phyloP scores from a whole-genome alignment of 139 green algal species.

The Yamagishiella unicocca region DNA sequence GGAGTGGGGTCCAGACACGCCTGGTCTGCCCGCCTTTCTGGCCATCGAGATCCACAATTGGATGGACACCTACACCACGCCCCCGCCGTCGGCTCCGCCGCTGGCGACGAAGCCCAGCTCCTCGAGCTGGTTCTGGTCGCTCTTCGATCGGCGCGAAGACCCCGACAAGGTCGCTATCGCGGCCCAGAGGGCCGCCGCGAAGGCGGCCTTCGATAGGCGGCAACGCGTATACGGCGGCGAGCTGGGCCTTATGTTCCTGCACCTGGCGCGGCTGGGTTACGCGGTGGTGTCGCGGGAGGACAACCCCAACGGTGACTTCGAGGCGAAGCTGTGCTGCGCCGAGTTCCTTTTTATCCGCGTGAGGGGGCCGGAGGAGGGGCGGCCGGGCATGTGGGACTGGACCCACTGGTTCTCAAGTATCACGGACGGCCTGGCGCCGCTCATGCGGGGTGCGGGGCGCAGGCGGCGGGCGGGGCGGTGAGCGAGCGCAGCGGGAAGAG shows the following conservation, averaged over 20 bases:
- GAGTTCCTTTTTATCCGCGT: slow-evolving; percentile 22
- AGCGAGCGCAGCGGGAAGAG: too few species aligned
- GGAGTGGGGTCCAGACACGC: background rate
- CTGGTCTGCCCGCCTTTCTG: background rate
- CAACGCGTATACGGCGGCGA: background rate
- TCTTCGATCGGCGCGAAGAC: too few species aligned
- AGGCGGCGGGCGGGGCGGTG: background rate
- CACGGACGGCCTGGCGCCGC: background rate
- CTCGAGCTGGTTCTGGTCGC: too few species aligned
- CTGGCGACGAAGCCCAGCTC: too few species aligned
- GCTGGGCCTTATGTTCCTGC: slow-evolving; percentile 11
- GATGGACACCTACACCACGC: background rate
- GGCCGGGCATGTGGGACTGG: background rate
- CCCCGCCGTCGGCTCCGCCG: background rate
- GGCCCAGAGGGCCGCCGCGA: background rate
- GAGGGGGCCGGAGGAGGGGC: background rate
- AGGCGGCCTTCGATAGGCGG: background rate
- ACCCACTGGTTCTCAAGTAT: background rate
- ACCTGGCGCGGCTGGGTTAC: slow-evolving; percentile 30
- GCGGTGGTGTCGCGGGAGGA: background rate
- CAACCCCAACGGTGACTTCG: background rate
- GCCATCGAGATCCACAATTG: slow-evolving; percentile 16
- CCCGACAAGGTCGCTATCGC: background rate
- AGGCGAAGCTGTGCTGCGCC: background rate
- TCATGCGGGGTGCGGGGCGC: background rate